phyloP scores from a whole-genome alignment of 768 basidiomycete species.

The Lactarius tabidus region DNA sequence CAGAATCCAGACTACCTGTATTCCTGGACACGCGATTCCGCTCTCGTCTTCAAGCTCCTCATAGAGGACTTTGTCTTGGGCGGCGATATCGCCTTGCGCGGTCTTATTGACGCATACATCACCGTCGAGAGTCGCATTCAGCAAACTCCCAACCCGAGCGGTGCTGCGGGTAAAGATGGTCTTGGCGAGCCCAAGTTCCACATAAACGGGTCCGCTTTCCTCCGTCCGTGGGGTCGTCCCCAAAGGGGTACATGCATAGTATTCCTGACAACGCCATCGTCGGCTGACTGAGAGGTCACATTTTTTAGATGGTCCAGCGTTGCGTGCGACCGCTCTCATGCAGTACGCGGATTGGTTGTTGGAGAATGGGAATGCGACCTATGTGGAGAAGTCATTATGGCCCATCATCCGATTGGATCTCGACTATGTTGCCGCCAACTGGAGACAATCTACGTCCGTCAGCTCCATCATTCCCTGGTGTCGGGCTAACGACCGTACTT shows the following conservation, averaged over 20 bases:
- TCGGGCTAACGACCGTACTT: background rate
- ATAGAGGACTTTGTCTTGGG: constrained; percentile 51
- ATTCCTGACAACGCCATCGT: background rate
- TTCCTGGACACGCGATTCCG: constrained; percentile 72
- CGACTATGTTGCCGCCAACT: constrained; percentile 60
- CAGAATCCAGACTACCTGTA: constrained; percentile 55
- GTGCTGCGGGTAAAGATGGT: constrained; percentile 57
- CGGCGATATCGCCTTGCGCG: constrained; percentile 46
- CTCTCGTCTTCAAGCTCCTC: constrained; percentile 62
- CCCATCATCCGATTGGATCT: constrained; percentile 68
- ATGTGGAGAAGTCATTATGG: constrained; percentile 55
- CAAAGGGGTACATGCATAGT: constrained; percentile 48
- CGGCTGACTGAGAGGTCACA: background rate
- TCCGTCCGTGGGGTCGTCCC: constrained; percentile 45
- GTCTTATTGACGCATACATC: constrained; percentile 56
- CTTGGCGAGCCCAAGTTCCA: constrained; percentile 77
- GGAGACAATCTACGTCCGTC: constrained; percentile 59
- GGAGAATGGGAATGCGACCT: constrained; percentile 45
- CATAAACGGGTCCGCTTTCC: constrained; percentile 54
- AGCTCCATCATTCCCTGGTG: constrained; percentile 19
- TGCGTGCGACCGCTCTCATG: constrained; percentile 65
- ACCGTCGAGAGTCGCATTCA: constrained; percentile 53
- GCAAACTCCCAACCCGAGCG: constrained; percentile 65
- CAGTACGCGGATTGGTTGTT: constrained; percentile 65
- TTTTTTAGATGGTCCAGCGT: constrained; percentile 62